Evolutionary conservation across 1,284 basidiomycete genomes (phyloP), one percentile per base, ranked within the genome.

Genomic region (Clitocybe nebularis): DNA sequence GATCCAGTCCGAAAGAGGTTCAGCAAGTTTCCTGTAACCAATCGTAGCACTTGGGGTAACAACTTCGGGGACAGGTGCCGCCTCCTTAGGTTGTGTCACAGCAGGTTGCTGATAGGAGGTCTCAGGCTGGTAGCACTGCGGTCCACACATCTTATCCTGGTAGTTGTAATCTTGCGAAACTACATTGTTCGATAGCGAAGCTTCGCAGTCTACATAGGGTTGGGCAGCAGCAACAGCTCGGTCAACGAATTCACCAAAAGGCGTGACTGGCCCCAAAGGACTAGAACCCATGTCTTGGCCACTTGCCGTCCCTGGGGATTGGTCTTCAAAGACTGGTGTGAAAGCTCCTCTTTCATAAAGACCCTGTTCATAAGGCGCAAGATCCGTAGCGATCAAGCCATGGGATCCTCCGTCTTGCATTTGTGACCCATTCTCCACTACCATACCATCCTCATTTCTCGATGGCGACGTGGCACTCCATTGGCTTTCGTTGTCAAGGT

Each of bases 1-100:
- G 29, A 88, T 66, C 87, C 87, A 89, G 45, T 84, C 80, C 3
- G 86, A 76, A 47, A 89, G 67, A 6, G 86, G 84, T 34, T 84
- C 83, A 0, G 82, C 78, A 11, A 89, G 67, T 50, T 77, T 82
- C 68, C 75, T 81, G 65, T 87, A 87, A 11, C 72, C 64, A 13
- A 66, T 56, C n/a, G 74, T 76, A 36, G 79, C 72, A 45, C 70
- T 68, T 7, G 79, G 69, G 13, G 75, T 69, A 25, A 71, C 65
- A 13, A 73, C 58, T 41, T 72, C 75, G 9, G 68, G 56, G n/a
- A 55, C 59, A 21, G 61, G 56, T 37, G 55, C 43, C 44, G 59
- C 60, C 46, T 66, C 64, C 45, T 67, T 66, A 25, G 59, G 59
- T 35, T 59, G 50, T 28, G 67, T 66, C 32, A 53, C 53, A 42